phyloP scores from a whole-genome alignment of 2,329 filamentous ascomycete genomes.

The Phyllosticta citriasiana region DNA sequence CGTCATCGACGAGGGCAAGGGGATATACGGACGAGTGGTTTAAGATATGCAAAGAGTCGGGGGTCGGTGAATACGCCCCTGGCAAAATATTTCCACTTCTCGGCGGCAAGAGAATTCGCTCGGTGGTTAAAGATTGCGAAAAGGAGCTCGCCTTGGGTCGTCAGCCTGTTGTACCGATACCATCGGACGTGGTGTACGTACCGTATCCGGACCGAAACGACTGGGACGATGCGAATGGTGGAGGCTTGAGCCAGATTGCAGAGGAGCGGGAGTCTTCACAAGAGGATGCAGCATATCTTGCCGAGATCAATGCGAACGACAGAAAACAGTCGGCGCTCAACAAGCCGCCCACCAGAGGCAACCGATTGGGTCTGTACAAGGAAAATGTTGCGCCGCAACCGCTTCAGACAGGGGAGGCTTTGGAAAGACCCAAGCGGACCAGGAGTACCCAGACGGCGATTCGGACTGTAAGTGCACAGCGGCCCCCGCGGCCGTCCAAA shows the following conservation, averaged over 20 bases:
- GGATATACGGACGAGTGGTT: slow-evolving; percentile 44
- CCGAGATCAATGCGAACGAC: slow-evolving; percentile 39
- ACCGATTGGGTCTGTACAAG: slow-evolving; percentile 22
- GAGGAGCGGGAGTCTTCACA: slow-evolving; percentile 31
- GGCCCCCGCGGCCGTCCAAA: slow-evolving; percentile 4
- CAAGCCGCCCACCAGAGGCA: slow-evolving; percentile 16
- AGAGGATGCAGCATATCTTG: slow-evolving; percentile 27
- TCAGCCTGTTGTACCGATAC: slow-evolving; percentile 40
- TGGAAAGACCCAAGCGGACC: slow-evolving; percentile 28
- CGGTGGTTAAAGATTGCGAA: slow-evolving; percentile 40
- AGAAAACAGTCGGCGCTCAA: slow-evolving; percentile 12
- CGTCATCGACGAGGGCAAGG: slow-evolving; percentile 13
- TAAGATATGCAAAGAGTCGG: slow-evolving; percentile 39
- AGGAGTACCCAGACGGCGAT: slow-evolving; percentile 24
- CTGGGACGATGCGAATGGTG: slow-evolving; percentile 24
- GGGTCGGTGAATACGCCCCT: slow-evolving; percentile 38
- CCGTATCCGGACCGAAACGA: slow-evolving; percentile 32
- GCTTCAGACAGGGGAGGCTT: slow-evolving; percentile 19
- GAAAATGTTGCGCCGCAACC: slow-evolving; percentile 28
- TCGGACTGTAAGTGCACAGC: slow-evolving; percentile 7
- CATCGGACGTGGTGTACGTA: slow-evolving; percentile 38
- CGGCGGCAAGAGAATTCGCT: slow-evolving; percentile 37
- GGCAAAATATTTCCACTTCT: slow-evolving; percentile 38
- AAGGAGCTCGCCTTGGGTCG: slow-evolving; percentile 38
- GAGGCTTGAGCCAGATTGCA: slow-evolving; percentile 29